Evolutionary conservation across 1,139 yeast genomes (phyloP).

Genomic region (Debaryomycetaceae sp.): DNA sequence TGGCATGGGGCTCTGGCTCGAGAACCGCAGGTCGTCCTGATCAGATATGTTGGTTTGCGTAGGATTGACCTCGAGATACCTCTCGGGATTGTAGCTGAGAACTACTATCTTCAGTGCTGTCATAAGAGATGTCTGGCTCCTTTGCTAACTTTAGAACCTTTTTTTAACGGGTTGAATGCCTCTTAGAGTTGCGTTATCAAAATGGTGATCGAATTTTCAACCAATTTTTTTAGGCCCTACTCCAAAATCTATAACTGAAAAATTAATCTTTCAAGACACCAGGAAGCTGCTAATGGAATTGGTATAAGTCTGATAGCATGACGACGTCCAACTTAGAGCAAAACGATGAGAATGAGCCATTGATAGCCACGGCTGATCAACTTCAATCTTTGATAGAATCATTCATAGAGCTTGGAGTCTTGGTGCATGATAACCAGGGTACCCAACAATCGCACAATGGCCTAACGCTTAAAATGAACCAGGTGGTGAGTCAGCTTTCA

Average conservation of each 20-base stretch:
- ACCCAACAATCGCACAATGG: constrained; percentile 54
- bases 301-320: constrained; percentile 16
- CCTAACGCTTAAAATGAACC: constrained; percentile 39
- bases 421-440: constrained; percentile 91
- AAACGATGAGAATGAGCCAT: constrained; percentile 34
- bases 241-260: not conserved
- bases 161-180: not conserved
- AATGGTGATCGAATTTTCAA: not conserved
- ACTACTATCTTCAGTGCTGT: constrained; percentile 2
- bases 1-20: not conserved
- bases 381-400: constrained; percentile 76
- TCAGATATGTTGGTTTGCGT: not conserved
- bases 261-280: not conserved
- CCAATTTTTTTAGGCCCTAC: not conserved
- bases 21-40: not conserved
- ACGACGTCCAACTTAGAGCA: constrained; percentile 32
- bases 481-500: constrained; percentile 35
- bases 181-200: not conserved
- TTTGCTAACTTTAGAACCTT: not conserved
- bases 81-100: constrained; percentile 5
- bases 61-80: not conserved
- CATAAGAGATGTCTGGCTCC: not conserved
- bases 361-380: constrained; percentile 53
- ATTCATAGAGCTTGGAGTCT: constrained; percentile 81
- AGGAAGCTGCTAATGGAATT: too few species aligned